Percentiles rank a stretch among this genome's conserved stretches.
phyloP scores from a whole-genome alignment of 129 eudicot genomes.

The Mikania micrantha region DNA sequence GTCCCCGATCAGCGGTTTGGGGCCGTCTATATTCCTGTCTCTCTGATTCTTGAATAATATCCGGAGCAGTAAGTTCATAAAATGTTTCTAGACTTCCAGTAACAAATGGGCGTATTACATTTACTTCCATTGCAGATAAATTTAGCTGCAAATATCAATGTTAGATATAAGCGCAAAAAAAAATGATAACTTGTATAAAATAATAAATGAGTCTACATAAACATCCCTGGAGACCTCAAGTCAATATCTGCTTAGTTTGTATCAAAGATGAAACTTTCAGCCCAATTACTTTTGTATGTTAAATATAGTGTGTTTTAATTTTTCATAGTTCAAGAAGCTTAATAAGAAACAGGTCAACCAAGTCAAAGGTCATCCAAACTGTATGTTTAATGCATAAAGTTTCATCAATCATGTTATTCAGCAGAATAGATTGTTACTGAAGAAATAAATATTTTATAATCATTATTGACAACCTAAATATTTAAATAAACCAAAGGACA shows the following conservation, averaged over 20 bases:
- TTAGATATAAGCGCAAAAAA: slow-evolving; percentile 4
- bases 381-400: not conserved
- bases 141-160: slow-evolving; percentile 50
- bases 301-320: not conserved
- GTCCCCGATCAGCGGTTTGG: slow-evolving; percentile 69
- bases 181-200: not conserved
- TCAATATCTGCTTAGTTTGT: not conserved
- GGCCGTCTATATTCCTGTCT: slow-evolving; percentile 50
- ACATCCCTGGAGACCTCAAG: not conserved
- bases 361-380: not conserved
- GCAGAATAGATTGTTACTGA: not conserved
- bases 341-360: not conserved
- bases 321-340: not conserved
- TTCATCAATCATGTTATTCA: not conserved
- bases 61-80: slow-evolving; percentile 78
- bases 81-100: slow-evolving; percentile 71
- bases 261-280: not conserved
- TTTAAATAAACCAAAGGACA: too few species aligned
- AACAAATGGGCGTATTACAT: slow-evolving; percentile 81
- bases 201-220: not conserved
- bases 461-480: not conserved
- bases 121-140: slow-evolving; percentile 98
- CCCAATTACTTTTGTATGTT: not conserved
- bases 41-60: slow-evolving; percentile 65
- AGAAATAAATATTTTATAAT: not conserved